These are phyloP conservation scores for Pichia sp. DNA, from an alignment of 1,139 yeast species.

Conservation along the genomic window DNA sequence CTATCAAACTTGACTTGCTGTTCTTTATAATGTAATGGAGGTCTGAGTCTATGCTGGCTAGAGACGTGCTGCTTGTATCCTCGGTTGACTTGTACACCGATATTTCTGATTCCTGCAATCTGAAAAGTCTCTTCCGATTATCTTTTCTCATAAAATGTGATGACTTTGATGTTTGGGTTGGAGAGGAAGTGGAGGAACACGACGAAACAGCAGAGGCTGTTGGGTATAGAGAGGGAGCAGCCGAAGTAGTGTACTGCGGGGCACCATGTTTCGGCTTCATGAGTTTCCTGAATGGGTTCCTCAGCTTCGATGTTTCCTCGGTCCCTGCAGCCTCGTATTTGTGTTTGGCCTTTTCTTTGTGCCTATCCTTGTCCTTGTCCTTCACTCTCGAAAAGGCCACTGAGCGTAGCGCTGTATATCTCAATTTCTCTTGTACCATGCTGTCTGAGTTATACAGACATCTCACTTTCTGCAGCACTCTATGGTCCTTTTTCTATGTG, in stretches of 20 bases:
- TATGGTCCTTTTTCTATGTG: no score
- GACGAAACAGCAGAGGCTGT: background rate
- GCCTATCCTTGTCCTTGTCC: background rate
- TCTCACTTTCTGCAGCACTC: no score
- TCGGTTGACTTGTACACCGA: slow-evolving; percentile 17
- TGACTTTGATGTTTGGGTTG: background rate
- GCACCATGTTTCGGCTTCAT: background rate
- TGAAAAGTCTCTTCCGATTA: slow-evolving; percentile 12
- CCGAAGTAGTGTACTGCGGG: background rate
- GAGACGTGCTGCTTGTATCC: background rate
- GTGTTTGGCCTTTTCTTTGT: background rate
- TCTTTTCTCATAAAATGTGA: background rate
- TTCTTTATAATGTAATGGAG: slow-evolving; percentile 3
- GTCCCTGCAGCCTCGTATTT: background rate
- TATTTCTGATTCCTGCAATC: slow-evolving; percentile 16
- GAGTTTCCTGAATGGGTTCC: slow-evolving; percentile 4
- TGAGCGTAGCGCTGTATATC: background rate
- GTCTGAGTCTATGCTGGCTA: background rate
- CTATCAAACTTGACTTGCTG: slow-evolving; percentile 37
- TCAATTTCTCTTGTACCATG: background rate
- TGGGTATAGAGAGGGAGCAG: background rate
- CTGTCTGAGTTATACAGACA: background rate
- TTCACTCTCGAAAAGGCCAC: background rate
- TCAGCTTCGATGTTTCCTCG: background rate
- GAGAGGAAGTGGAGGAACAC: background rate